phyloP scores from a whole-genome alignment of 768 basidiomycete genomes.

The Coprinopsis sp. region DNA sequence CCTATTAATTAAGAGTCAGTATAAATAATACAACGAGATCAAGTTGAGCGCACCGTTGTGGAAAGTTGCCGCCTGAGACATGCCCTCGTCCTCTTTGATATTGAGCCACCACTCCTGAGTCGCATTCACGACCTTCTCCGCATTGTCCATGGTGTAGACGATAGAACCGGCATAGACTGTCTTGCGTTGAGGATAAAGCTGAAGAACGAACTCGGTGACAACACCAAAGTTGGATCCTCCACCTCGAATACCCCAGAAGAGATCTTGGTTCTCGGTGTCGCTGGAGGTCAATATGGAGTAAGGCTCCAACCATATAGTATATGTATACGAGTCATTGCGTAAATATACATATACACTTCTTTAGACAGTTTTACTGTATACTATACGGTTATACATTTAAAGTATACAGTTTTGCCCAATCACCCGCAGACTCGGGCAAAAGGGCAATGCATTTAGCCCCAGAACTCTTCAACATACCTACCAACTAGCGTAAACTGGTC shows the following conservation, averaged over 20 bases:
- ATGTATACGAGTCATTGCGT: too few relatives aligned
- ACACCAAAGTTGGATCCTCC: constrained; percentile 56
- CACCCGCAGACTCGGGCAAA: too few relatives aligned
- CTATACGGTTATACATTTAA: too few relatives aligned
- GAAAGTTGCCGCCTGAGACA: constrained; percentile 29
- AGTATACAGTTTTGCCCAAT: too few relatives aligned
- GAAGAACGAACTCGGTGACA: constrained; percentile 47
- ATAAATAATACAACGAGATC: background rate
- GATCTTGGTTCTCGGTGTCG: constrained; percentile 35
- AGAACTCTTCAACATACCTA: too few relatives aligned
- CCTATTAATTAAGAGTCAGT: background rate
- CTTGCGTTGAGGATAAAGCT: constrained; percentile 45
- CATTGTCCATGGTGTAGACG: constrained; percentile 27
- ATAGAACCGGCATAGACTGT: constrained; percentile 43
- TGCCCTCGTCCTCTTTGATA: constrained; percentile 35
- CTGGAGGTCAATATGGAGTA: constrained; percentile 31
- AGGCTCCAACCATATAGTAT: too few relatives aligned
- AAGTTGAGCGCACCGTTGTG: constrained; percentile 27
- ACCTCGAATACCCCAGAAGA: constrained; percentile 51
- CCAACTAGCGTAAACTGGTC: too few relatives aligned
- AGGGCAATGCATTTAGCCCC: too few relatives aligned
- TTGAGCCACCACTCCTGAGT: constrained; percentile 35
- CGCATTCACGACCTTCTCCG: constrained; percentile 28
- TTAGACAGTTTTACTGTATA: too few relatives aligned
- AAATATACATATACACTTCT: too few relatives aligned